These are phyloP conservation scores for Cubamyces lactineus DNA, from an alignment of 768 basidiomycete genomes.

Conservation along the genomic window DNA sequence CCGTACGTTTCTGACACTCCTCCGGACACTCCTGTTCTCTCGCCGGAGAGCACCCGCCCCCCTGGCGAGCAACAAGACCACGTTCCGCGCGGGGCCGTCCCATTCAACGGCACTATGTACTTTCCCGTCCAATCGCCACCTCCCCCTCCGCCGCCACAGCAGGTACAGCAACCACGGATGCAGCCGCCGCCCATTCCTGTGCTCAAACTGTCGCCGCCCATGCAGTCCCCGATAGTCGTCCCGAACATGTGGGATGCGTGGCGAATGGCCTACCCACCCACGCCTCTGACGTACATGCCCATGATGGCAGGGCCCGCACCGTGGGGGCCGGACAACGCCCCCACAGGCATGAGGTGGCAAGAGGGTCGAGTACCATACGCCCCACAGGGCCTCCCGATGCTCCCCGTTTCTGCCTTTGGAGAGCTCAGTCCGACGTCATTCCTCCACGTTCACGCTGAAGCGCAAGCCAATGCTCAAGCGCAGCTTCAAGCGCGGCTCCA, in stretches of 20 bases:
- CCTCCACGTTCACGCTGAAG: neutral
- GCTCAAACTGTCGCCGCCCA: neutral
- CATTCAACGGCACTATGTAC: conserved; percentile 33
- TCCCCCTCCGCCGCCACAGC: conserved; percentile 13
- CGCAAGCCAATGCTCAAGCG: no score
- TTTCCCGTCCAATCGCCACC: conserved; percentile 17
- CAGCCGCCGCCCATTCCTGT: neutral
- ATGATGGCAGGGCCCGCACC: neutral
- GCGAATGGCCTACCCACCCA: conserved; percentile 12
- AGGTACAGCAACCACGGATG: neutral
- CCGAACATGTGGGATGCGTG: conserved; percentile 17
- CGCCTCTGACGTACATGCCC: conserved; percentile 19
- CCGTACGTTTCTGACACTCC: conserved; percentile 27
- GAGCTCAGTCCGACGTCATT: neutral
- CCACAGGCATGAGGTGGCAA: neutral
- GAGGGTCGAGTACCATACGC: neutral
- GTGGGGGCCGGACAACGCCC: conserved; percentile 1
- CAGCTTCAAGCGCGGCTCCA: no score
- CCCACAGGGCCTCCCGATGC: neutral
- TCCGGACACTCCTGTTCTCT: conserved; percentile 10
- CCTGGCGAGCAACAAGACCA: conserved; percentile 13
- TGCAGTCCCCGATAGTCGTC: conserved; percentile 1
- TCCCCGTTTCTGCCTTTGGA: neutral
- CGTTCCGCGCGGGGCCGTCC: conserved; percentile 29
- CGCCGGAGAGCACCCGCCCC: conserved; percentile 10